Conservation (phyloP, 2,329 filamentous ascomycete genomes). For the Sporothrix humicola region DNA sequence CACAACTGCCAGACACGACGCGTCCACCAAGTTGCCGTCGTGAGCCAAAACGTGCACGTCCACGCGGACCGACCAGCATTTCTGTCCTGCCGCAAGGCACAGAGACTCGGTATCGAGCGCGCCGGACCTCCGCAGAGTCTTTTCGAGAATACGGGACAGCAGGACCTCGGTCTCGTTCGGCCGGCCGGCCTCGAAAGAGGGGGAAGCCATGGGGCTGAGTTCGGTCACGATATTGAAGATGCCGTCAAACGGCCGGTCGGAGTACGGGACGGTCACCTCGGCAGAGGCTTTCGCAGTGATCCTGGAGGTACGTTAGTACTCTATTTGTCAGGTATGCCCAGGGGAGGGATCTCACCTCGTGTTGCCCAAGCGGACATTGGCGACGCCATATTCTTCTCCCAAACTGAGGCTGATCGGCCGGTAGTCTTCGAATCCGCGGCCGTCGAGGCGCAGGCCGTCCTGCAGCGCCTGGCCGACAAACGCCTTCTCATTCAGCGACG, state of each 20-base stretch:
- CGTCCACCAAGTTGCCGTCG: slow-evolving; percentile 88
- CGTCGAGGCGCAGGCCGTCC: slow-evolving; percentile 82
- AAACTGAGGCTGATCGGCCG: slow-evolving; percentile 78
- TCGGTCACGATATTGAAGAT: slow-evolving; percentile 92
- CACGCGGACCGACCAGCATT: slow-evolving; percentile 89
- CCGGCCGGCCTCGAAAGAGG: slow-evolving; percentile 84
- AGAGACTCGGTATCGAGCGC: slow-evolving; percentile 95
- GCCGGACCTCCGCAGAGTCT: slow-evolving; percentile 88
- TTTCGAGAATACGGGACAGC: slow-evolving; percentile 87
- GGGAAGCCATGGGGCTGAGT: slow-evolving; percentile 88
- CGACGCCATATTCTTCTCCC: slow-evolving; percentile 88
- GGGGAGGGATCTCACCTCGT: slow-evolving; percentile 66
- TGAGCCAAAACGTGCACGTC: slow-evolving; percentile 91
- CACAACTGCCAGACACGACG: slow-evolving; percentile 83
- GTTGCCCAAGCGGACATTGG: slow-evolving; percentile 85
- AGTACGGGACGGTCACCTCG: slow-evolving; percentile 82
- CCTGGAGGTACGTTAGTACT: slow-evolving; percentile 52
- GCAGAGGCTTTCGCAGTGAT: slow-evolving; percentile 85
- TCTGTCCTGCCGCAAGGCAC: slow-evolving; percentile 87
- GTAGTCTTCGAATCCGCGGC: slow-evolving; percentile 79
- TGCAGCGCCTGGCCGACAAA: slow-evolving; percentile 85
- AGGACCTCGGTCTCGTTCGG: slow-evolving; percentile 84
- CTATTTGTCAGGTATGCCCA: slow-evolving; percentile 30
- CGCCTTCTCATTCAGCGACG: slow-evolving; percentile 84
- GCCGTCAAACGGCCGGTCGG: slow-evolving; percentile 92